These are phyloP conservation scores for Athelia psychrophila DNA, from an alignment of 1,284 basidiomycete species.

Conservation along the genomic window DNA sequence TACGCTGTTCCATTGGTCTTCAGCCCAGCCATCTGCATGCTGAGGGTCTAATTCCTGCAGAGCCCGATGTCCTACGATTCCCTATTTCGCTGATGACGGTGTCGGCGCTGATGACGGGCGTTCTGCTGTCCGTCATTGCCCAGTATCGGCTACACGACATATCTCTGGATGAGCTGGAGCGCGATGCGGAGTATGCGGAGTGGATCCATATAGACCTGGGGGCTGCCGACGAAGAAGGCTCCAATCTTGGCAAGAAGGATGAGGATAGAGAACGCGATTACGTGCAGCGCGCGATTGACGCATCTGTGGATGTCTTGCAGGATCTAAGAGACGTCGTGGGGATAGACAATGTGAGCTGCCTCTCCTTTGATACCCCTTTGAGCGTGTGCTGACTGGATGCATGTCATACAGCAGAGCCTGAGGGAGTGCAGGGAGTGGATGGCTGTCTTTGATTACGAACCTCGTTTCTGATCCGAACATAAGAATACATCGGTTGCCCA, in stretches of 20 bases:
- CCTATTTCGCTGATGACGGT: slow-evolving; percentile 50
- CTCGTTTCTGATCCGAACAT: no score
- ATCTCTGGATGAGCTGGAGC: slow-evolving; percentile 24
- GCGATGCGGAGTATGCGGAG: background rate
- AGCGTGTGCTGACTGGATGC: background rate
- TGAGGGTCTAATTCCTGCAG: slow-evolving; percentile 24
- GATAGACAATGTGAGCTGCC: slow-evolving; percentile 38
- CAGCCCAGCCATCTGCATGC: no score
- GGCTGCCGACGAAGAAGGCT: slow-evolving; percentile 11
- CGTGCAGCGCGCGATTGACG: slow-evolving; percentile 27
- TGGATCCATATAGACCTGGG: slow-evolving; percentile 6
- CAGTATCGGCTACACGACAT: no score
- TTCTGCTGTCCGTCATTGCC: slow-evolving; percentile 34
- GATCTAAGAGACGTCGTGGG: slow-evolving; percentile 43
- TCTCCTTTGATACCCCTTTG: background rate
- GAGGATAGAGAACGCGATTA: slow-evolving; percentile 17
- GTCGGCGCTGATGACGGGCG: slow-evolving; percentile 42
- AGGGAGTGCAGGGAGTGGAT: background rate
- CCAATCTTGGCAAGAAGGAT: slow-evolving; percentile 6
- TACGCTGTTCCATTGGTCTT: slow-evolving; percentile 16
- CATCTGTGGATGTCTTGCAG: slow-evolving; percentile 35
- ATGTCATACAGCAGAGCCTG: background rate
- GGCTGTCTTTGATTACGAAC: background rate
- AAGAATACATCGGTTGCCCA: no score
- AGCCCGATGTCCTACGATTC: slow-evolving; percentile 47